Evolutionary conservation across 2,329 filamentous ascomycete genomes (phyloP).

Genomic region (Cryphonectria japonica): DNA sequence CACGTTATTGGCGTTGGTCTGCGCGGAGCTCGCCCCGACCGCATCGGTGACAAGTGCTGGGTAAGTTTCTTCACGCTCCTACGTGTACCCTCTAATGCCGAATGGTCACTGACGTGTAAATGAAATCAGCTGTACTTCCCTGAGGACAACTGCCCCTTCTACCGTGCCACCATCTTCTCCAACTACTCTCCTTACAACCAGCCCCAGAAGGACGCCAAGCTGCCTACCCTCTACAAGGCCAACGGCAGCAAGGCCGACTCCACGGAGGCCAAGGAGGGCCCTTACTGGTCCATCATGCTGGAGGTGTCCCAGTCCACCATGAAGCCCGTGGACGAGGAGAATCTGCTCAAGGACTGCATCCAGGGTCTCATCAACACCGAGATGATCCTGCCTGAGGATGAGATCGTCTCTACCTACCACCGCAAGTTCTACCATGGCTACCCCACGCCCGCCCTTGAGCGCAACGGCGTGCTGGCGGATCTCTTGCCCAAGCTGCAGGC

Average conservation of each 20-base stretch:
- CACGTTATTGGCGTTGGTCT: slow-evolving; percentile 97
- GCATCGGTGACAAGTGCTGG: slow-evolving; percentile 99
- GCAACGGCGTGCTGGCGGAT: slow-evolving; percentile 90
- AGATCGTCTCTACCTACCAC: slow-evolving; percentile 98
- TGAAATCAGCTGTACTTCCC: slow-evolving; percentile 84
- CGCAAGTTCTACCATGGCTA: slow-evolving; percentile 98
- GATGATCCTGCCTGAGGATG: slow-evolving; percentile 88
- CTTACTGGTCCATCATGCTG: slow-evolving; percentile 99
- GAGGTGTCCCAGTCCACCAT: slow-evolving; percentile 94
- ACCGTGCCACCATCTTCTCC: slow-evolving; percentile 99
- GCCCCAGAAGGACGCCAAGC: slow-evolving; percentile 78
- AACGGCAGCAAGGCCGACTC: slow-evolving; percentile 81
- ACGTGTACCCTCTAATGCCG: background rate
- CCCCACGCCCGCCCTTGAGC: slow-evolving; percentile 91
- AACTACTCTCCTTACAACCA: slow-evolving; percentile 99
- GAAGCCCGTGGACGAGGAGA: slow-evolving; percentile 90
- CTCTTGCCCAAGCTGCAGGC: slow-evolving; percentile 91
- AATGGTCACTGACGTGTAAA: slow-evolving; percentile 33
- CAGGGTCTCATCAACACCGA: slow-evolving; percentile 97
- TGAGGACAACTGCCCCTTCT: slow-evolving; percentile 98
- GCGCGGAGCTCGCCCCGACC: slow-evolving; percentile 86
- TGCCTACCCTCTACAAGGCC: slow-evolving; percentile 83
- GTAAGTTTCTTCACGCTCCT: slow-evolving; percentile 47
- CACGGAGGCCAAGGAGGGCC: slow-evolving; percentile 77
- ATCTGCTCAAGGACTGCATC: slow-evolving; percentile 86